Evolutionary conservation across 2,329 filamentous ascomycete genomes (phyloP).

Genomic region (Penicillium sp.): DNA sequence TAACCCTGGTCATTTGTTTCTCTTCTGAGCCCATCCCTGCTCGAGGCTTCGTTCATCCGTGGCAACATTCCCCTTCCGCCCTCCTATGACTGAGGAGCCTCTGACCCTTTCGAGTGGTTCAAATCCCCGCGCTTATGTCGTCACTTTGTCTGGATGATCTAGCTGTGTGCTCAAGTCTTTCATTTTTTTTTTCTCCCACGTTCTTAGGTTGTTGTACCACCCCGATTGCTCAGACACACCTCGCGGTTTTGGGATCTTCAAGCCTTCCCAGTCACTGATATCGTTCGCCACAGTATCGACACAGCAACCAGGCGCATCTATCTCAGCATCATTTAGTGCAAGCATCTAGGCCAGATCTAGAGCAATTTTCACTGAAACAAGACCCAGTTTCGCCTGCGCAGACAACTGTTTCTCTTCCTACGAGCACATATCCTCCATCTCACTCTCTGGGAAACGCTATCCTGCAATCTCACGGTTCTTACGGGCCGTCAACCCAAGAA

Average conservation of each 20-base stretch:
- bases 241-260: slow-evolving; percentile 1
- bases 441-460: slow-evolving; percentile 41
- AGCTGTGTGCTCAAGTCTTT: slow-evolving; percentile 16
- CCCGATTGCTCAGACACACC: slow-evolving; percentile 11
- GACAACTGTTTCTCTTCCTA: slow-evolving; percentile 45
- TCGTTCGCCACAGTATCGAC: slow-evolving; percentile 31
- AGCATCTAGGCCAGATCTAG: slow-evolving; percentile 30
- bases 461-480: slow-evolving; percentile 58
- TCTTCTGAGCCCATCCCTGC: slow-evolving; percentile 21
- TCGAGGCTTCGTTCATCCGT: slow-evolving; percentile 16
- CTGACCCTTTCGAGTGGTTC: slow-evolving; percentile 10
- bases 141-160: slow-evolving; percentile 17
- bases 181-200: slow-evolving; percentile 12
- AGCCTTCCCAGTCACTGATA: slow-evolving; percentile 17
- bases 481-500: slow-evolving; percentile 69
- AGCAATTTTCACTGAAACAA: slow-evolving; percentile 28
- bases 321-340: slow-evolving; percentile 30
- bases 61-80: slow-evolving; percentile 7
- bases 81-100: slow-evolving; percentile 9
- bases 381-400: slow-evolving; percentile 62
- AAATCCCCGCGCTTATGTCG: slow-evolving; percentile 18
- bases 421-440: slow-evolving; percentile 31
- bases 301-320: slow-evolving; percentile 29
- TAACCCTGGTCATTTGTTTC: slow-evolving; percentile 18
- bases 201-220: slow-evolving; percentile 22